Base-by-base conservation (phyloP, 2,329 filamentous ascomycete genomes). In the Chaetomium sp. region DNA sequence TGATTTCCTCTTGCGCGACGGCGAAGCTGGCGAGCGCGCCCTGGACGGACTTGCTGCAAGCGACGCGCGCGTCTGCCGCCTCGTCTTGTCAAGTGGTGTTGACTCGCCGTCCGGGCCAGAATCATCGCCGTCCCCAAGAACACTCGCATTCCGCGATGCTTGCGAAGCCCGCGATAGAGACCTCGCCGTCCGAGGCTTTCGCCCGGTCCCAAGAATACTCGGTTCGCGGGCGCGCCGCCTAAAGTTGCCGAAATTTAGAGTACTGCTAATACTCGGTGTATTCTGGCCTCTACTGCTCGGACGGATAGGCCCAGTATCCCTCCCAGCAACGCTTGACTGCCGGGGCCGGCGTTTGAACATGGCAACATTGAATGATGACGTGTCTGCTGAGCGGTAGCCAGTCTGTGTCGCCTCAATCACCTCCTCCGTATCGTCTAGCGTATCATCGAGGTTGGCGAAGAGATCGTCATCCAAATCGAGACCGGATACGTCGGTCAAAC, bases 191-290 rank as follows among this genome's bases (percentile, higher is more conserved):
- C 69, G 74, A 2, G 74, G 72, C 67, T 79, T 84, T 66, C 82
- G 80, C 2, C 78, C 78, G 0, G 83, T 82, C 5, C 84, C 82
- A 50, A 89, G 74, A 62, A 89, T 88, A 73, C 86, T 89, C 2
- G 85, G 85, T 72, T 89, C 85, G 54, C 86, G 79, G 21, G 79
- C 79, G 53, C 86, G 81, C 47, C 85, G 78, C 72, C 80, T 83
- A 74, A 89, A 89, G 5, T 80, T 75, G 16, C 84, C 85, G 58
- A 88, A 81, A 64, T 84, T 87, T 70, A 85, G 79, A 0, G 79
- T 80, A 1, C 81, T 80, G 69, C 80, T 81, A 53, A 85, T 75
- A 50, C 79, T 78, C 0, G 82, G 80, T 1, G 81, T 83, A 58
- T 76, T 80, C 16, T 78, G 76, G 5, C 80, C 78, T 23, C 82